These are phyloP conservation scores for Phialophora expanda DNA, from an alignment of 2,329 filamentous ascomycete genomes.

Conservation along the genomic window DNA sequence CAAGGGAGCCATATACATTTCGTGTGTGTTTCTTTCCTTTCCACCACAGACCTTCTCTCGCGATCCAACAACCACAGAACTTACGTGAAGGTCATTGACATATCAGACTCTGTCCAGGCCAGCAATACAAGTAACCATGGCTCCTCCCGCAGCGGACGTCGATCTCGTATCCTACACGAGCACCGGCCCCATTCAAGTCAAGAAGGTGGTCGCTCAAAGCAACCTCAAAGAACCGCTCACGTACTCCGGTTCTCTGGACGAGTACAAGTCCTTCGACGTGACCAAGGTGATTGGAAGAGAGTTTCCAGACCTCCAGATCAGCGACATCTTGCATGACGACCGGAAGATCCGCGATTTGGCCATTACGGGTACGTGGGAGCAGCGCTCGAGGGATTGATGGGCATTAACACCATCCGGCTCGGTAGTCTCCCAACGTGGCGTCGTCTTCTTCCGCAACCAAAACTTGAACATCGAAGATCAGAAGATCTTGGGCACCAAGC, in stretches of 20 bases:
- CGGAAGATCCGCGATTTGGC: constrained; percentile 69
- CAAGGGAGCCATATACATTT: neutral
- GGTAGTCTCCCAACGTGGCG: constrained; percentile 57
- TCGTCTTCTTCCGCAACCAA: constrained; percentile 61
- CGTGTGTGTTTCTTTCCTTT: neutral
- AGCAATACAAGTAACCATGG: constrained; percentile 14
- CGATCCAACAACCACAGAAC: neutral
- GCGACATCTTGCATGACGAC: constrained; percentile 68
- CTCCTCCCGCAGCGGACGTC: constrained; percentile 31
- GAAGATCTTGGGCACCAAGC: constrained; percentile 58
- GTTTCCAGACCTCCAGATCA: constrained; percentile 50
- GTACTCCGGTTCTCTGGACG: constrained; percentile 49
- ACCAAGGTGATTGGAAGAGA: constrained; percentile 59
- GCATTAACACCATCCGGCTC: neutral
- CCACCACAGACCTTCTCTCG: neutral
- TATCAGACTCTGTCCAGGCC: too few relatives aligned
- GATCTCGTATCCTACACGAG: constrained; percentile 23
- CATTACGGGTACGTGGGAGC: constrained; percentile 61
- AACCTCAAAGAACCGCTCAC: constrained; percentile 45
- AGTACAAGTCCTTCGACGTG: constrained; percentile 55
- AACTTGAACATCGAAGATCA: constrained; percentile 57
- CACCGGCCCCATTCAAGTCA: constrained; percentile 15
- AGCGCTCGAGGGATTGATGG: neutral
- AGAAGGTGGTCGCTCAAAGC: constrained; percentile 9
- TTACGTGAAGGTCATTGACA: neutral